These are phyloP conservation scores for Coniferiporia sulphurascens DNA, from an alignment of 1,284 basidiomycete genomes.

Conservation along the genomic window DNA sequence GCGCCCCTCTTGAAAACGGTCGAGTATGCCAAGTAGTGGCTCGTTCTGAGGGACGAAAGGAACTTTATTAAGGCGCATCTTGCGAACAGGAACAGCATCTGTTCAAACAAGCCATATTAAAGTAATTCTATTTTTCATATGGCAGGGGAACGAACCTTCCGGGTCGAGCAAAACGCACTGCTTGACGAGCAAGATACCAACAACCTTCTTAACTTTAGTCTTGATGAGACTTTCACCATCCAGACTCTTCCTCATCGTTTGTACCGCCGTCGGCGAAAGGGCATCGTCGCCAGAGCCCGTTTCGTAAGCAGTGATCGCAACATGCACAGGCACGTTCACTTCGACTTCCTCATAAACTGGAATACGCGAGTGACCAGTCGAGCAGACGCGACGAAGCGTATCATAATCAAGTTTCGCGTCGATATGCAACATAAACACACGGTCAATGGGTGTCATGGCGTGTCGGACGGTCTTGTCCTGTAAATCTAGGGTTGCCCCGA, in stretches of 20 bases:
- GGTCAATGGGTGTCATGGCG: slow-evolving; percentile 78
- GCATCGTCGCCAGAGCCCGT: slow-evolving; percentile 9
- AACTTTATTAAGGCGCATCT: slow-evolving; percentile 79
- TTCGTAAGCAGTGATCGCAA: slow-evolving; percentile 18
- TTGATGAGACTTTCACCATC: slow-evolving; percentile 22
- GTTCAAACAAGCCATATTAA: not conserved
- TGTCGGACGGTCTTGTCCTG: slow-evolving; percentile 59
- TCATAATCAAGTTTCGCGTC: slow-evolving; percentile 77
- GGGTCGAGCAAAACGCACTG: slow-evolving; percentile 88
- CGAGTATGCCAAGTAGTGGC: slow-evolving; percentile 80
- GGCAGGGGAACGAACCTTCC: slow-evolving; percentile 48
- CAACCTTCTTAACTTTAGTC: slow-evolving; percentile 65
- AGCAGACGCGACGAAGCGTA: slow-evolving; percentile 67
- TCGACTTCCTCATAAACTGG: slow-evolving; percentile 74
- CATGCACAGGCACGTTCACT: slow-evolving; percentile 39
- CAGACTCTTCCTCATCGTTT: slow-evolving; percentile 1
- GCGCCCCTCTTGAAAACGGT: slow-evolving; percentile 87
- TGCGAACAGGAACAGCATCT: slow-evolving; percentile 73
- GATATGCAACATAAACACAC: slow-evolving; percentile 81
- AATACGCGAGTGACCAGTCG: slow-evolving; percentile 75
- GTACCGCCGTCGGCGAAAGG: not conserved
- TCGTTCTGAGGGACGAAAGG: slow-evolving; percentile 85
- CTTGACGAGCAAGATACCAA: slow-evolving; percentile 81
- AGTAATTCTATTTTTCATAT: not conserved
- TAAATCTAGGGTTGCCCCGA: slow-evolving; percentile 69